Percentiles rank a stretch among this genome's conserved stretches.
phyloP scores from a whole-genome alignment of 2,329 filamentous ascomycete species.

The Madurella fahalii region DNA sequence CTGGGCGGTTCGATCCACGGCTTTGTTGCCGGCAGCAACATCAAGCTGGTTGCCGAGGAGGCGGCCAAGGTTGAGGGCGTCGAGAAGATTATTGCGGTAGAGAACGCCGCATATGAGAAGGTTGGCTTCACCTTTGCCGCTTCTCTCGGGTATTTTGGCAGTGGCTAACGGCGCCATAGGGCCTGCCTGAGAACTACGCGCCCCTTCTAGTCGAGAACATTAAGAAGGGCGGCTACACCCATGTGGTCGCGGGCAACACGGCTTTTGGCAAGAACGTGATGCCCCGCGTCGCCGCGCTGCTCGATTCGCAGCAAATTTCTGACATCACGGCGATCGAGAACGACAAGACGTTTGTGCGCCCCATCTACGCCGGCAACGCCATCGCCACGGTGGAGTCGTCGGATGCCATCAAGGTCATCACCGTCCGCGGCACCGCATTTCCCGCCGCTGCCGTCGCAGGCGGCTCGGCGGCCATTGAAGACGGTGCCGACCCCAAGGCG shows the following conservation, averaged over 20 bases:
- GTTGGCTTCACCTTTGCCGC: conserved; percentile 40
- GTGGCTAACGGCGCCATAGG: conserved; percentile 44
- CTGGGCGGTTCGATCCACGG: conserved; percentile 81
- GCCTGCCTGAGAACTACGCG: conserved; percentile 91
- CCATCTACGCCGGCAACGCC: conserved; percentile 96
- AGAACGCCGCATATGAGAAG: conserved; percentile 90
- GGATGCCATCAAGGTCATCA: conserved; percentile 83
- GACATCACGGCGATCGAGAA: conserved; percentile 83
- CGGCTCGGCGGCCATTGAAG: conserved; percentile 71
- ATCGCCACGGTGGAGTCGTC: conserved; percentile 92
- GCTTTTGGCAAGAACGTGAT: conserved; percentile 95
- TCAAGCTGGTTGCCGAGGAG: conserved; percentile 72
- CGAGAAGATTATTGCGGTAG: conserved; percentile 85
- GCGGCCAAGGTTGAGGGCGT: conserved; percentile 85
- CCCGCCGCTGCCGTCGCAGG: conserved; percentile 66
- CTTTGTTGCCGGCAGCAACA: conserved; percentile 78
- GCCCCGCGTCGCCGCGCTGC: conserved; percentile 82
- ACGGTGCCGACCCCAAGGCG: conserved; percentile 78
- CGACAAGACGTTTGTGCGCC: conserved; percentile 92
- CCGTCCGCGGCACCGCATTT: conserved; percentile 90
- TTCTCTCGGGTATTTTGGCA: not conserved
- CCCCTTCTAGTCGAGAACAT: conserved; percentile 92
- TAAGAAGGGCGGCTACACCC: conserved; percentile 90
- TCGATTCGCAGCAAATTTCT: conserved; percentile 90
- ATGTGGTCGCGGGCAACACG: conserved; percentile 85